Conservation (phyloP, 768 basidiomycete species). For the Mycena pura region DNA sequence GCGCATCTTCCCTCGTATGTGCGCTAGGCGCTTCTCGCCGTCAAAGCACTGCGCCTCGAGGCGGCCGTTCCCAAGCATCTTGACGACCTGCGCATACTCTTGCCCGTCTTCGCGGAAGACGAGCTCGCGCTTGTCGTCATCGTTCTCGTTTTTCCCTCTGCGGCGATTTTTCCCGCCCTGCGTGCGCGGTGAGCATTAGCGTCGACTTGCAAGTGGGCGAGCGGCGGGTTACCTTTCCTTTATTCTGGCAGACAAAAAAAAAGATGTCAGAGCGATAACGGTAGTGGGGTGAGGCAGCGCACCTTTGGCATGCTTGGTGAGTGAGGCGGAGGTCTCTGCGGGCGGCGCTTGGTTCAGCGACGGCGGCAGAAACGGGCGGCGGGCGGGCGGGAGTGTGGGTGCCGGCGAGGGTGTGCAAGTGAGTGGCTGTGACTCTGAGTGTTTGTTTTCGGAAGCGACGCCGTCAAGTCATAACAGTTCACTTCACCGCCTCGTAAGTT, state of each 20-base stretch:
- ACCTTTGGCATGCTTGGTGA: conserved; percentile 58
- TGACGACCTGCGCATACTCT: conserved; percentile 97
- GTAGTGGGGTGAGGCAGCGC: conserved; percentile 19
- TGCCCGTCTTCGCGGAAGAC: conserved; percentile 99
- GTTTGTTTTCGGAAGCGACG: neutral
- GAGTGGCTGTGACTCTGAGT: conserved; percentile 17
- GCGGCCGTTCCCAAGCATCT: conserved; percentile 99
- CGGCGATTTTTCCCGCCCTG: conserved; percentile 99
- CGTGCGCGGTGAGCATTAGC: neutral
- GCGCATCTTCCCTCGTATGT: conserved; percentile 98
- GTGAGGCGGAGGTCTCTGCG: conserved; percentile 18
- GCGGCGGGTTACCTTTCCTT: conserved; percentile 65
- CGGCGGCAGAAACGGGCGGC: conserved; percentile 20
- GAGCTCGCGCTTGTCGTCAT: conserved; percentile 97
- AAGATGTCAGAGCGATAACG: conserved; percentile 15
- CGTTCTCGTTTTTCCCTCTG: conserved; percentile 99
- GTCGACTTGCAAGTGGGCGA: neutral
- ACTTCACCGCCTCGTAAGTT: too few species aligned
- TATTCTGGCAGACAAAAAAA: conserved; percentile 54
- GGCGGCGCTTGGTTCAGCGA: conserved; percentile 21
- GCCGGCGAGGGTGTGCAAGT: neutral
- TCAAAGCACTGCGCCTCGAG: conserved; percentile 98
- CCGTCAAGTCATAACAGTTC: neutral
- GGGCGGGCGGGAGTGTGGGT: conserved; percentile 10
- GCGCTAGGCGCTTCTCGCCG: conserved; percentile 95